phyloP scores from a whole-genome alignment of 2,329 filamentous ascomycete genomes.

The Leptographium radiaticola region DNA sequence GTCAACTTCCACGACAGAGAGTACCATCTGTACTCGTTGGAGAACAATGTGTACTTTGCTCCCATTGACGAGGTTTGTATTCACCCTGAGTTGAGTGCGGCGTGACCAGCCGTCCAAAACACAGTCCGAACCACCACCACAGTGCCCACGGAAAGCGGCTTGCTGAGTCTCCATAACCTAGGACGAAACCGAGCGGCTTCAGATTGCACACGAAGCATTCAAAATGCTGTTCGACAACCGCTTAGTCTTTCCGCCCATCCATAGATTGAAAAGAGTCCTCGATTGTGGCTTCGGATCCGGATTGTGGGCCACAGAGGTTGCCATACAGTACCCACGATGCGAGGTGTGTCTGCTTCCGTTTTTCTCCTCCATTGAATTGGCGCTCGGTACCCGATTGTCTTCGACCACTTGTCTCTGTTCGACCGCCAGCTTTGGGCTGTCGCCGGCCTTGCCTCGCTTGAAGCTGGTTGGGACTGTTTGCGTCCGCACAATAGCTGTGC shows the following conservation, averaged over 20 bases:
- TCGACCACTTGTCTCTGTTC: no score
- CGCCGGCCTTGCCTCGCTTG: no score
- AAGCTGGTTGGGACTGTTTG: no score
- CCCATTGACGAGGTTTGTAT: slow-evolving; percentile 57
- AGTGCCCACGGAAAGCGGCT: not conserved
- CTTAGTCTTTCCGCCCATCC: slow-evolving; percentile 57
- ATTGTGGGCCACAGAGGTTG: slow-evolving; percentile 57
- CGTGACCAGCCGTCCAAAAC: no score
- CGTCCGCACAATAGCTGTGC: no score
- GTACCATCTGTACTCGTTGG: slow-evolving; percentile 54
- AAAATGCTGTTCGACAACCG: slow-evolving; percentile 51
- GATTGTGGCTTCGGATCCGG: slow-evolving; percentile 64
- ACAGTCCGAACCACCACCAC: no score
- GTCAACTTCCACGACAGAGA: slow-evolving; percentile 47
- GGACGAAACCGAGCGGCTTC: slow-evolving; percentile 56
- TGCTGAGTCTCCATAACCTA: slow-evolving; percentile 19
- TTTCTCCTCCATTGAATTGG: not conserved
- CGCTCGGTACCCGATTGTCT: not conserved
- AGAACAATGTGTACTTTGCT: slow-evolving; percentile 51
- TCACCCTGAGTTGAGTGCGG: no score
- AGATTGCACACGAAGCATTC: slow-evolving; percentile 50
- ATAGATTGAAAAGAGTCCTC: slow-evolving; percentile 43
- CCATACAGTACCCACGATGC: slow-evolving; percentile 47
- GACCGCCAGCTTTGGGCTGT: no score
- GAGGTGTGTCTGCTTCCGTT: slow-evolving; percentile 34